phyloP scores from a whole-genome alignment of 1,284 basidiomycete species.

The Fomitopsis schrenkii region DNA sequence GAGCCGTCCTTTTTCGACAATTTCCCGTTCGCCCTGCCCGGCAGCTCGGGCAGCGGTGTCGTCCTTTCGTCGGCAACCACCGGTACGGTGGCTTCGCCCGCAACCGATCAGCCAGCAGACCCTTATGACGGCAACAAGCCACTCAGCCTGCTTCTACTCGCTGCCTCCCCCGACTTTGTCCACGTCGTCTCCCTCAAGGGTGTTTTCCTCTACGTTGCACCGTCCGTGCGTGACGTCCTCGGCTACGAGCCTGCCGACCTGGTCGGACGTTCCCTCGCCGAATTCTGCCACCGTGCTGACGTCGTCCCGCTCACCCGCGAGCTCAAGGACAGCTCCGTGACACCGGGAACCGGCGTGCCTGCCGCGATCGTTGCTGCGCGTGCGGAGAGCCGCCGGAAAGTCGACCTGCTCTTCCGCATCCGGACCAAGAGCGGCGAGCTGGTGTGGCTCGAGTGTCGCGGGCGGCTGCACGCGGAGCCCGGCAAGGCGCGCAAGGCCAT shows the following conservation, averaged over 20 bases:
- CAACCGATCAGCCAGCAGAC: constrained; percentile 19
- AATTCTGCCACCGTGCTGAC: constrained; percentile 87
- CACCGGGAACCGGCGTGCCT: constrained; percentile 15
- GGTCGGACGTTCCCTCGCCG: constrained; percentile 70
- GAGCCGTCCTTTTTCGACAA: constrained; percentile 32
- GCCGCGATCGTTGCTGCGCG: constrained; percentile 4
- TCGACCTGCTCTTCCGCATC: constrained; percentile 78
- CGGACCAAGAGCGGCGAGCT: constrained; percentile 62
- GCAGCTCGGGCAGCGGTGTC: constrained; percentile 19
- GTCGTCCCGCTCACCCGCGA: constrained; percentile 89
- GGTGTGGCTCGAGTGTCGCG: constrained; percentile 86
- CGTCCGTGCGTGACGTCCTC: constrained; percentile 68
- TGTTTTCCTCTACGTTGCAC: constrained; percentile 89
- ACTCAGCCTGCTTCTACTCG: constrained; percentile 66
- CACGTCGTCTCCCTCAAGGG: constrained; percentile 93
- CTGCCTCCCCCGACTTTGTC: constrained; percentile 74
- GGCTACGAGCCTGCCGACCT: constrained; percentile 84
- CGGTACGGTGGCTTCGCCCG: constrained; percentile 18
- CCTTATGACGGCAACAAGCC: constrained; percentile 38
- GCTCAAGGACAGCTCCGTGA: constrained; percentile 75
- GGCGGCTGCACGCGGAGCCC: constrained; percentile 81
- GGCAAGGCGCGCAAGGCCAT: constrained; percentile 90
- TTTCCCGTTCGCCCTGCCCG: constrained; percentile 31
- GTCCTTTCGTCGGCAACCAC: constrained; percentile 8
- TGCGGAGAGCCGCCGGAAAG: constrained; percentile 33